Evolutionary conservation across 2,329 filamentous ascomycete species (phyloP), one percentile per base, ranked within the genome.

Genomic region (Xylaria digitata): DNA sequence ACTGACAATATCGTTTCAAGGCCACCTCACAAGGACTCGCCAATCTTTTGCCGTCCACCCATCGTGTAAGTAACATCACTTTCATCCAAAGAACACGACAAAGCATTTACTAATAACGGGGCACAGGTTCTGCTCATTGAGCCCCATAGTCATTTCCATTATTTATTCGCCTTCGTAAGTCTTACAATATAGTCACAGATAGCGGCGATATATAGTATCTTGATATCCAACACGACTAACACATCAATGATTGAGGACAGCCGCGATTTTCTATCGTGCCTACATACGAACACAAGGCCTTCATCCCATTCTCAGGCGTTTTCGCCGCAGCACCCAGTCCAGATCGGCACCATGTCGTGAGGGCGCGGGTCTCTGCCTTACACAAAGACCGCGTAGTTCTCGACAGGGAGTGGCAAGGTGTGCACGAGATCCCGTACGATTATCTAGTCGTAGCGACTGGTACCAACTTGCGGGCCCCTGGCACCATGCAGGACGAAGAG

Each of bases 91-190:
- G 3, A 63, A 34, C 6, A 4, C 8, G 11, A 7, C 21, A 5
- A 13, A 11, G 19, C 13, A 43, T 52, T 34, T 53, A 32, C 45
- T 46, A 34, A 46, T 2, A 23, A 17, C n/a, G 34, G 19, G 13
- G n/a, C 6, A 55, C 23, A 78, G 77, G 71, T 78, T 4, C 70
- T 85, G 1, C 70, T 85, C 3, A 75, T 86, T 34, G 84, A 86
- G 70, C 82, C 80, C 49, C 83, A 84, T 66, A 81, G 79, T 8
- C 83, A 85, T 68, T 83, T 85, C 66, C 80, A 85, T 63, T 82
- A 83, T 63, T 76, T 83, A 0, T 86, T 83, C 70, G 78, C 78
- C 7, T 83, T 86, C 65, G 76, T 78, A 72, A 68, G 75, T 66
- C 4, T 15, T 8, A 34, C 19, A 45, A 8, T n/a, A 23, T n/a